A percentile compares a stretch with the other conserved stretches of the same genome.
Evolutionary conservation across 257 asterid species (phyloP).

Genomic region (Marsdenia floribunda): DNA sequence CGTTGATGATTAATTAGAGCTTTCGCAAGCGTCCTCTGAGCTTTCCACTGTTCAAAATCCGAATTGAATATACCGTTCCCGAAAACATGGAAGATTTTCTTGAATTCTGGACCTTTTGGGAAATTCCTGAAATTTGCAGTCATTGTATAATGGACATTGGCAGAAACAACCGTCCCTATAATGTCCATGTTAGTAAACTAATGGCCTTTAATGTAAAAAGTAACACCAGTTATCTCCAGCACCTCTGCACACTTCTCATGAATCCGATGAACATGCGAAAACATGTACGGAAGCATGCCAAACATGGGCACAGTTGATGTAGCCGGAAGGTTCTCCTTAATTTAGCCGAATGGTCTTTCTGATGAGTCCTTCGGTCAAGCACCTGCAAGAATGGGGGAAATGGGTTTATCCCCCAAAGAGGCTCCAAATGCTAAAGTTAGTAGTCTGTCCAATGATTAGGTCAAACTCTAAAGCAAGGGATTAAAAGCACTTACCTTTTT

Average conservation of each 20-base stretch:
- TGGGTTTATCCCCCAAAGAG: too few species aligned
- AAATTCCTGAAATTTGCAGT: conserved; percentile 39
- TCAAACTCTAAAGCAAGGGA: too few species aligned
- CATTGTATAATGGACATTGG: conserved; percentile 46
- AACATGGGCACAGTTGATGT: conserved; percentile 47
- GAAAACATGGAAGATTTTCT: conserved; percentile 44
- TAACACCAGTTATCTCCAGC: conserved; percentile 24
- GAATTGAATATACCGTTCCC: conserved; percentile 60
- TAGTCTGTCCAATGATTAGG: too few species aligned
- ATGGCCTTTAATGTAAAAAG: conserved; percentile 39
- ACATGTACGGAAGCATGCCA: conserved; percentile 39
- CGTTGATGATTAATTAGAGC: conserved; percentile 31
- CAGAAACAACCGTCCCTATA: conserved; percentile 40
- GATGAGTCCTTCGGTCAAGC: too few species aligned
- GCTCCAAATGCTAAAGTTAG: too few species aligned
- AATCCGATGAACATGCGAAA: conserved; percentile 23
- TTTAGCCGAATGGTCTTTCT: too few species aligned
- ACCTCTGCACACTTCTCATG: conserved; percentile 31
- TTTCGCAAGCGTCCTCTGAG: conserved; percentile 36
- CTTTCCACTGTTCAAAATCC: conserved; percentile 40
- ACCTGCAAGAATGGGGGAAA: too few species aligned
- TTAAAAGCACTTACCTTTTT: too few species aligned
- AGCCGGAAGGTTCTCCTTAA: too few species aligned
- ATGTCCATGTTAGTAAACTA: conserved; percentile 51
- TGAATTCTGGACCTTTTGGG: conserved; percentile 47